Evolutionary conservation across 176 grass and related monocot genomes (phyloP), one percentile per base, ranked within the genome.

Genomic region (Rhynchospora breviuscula): DNA sequence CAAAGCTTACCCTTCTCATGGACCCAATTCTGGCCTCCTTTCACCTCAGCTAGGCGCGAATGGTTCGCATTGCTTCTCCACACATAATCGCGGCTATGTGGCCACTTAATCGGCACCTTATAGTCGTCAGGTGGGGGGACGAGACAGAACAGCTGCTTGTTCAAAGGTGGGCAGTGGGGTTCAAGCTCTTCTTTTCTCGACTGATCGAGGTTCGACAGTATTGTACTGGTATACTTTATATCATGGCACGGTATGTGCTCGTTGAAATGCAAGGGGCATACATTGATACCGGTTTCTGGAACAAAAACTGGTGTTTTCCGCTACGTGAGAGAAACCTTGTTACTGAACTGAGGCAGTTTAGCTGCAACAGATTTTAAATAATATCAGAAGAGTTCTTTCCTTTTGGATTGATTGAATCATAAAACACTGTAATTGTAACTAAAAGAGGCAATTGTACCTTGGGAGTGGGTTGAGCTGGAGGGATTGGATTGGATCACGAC

Each of bases 1-100:
- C 93, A 99, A 23, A 95, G 91, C 26, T 91, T 89, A 3, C 91
- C 96, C 79, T 93, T 95, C 67, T 89, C 85, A 74, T 99, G 96
- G 61, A 95, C 93, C 96, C 96, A 99, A 63, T 99, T 99, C 69
- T 99, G 96, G 51, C 96, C 96, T 56, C 93, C 93, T 93, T 99
- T 95, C 1, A 99, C 91, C 47, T 99, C 88, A 46, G 96, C 89
- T 59, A 99, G 92, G 80, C 59, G 92, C 14, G 93, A 99, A 89
- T 99, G 96, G 58, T 99, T 99, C 22, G 95, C 93, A 49, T 99
- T 99, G 85, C 91, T 99, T n/a, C 47, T 87, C 93, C 93, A 95
- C 13, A 95, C 91, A 80, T 92, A 99, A 64, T 99, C 93, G 59
- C 91, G 49, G 73, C 96, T 99, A 48, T 86, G 86, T 60, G 96